These are phyloP conservation scores for Sugiyamaella xylanicola DNA, from an alignment of 1,139 yeast genomes.

Conservation along the genomic window DNA sequence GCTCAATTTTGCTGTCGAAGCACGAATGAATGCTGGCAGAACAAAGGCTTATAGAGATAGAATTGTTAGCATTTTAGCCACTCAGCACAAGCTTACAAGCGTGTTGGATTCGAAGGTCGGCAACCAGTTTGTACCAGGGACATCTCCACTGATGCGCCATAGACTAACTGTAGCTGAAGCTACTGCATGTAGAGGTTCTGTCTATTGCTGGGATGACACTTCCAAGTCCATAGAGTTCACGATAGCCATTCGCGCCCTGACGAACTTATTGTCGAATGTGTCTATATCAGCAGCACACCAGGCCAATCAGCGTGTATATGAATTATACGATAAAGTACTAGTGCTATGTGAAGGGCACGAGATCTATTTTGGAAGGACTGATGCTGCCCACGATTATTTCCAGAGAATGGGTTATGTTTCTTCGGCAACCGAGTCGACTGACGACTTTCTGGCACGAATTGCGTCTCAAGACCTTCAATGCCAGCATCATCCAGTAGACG, in stretches of 20 bases:
- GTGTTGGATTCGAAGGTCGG: constrained; percentile 58
- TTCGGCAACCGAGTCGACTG: constrained; percentile 64
- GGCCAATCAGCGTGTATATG: constrained; percentile 65
- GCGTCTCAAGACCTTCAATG: constrained; percentile 55
- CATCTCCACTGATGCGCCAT: constrained; percentile 63
- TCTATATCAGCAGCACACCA: constrained; percentile 61
- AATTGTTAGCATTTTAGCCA: constrained; percentile 53
- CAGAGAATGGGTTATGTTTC: constrained; percentile 61
- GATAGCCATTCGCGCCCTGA: constrained; percentile 59
- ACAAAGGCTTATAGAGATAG: constrained; percentile 51
- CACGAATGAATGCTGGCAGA: constrained; percentile 60
- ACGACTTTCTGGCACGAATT: constrained; percentile 68
- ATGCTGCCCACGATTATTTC: constrained; percentile 54
- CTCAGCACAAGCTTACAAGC: constrained; percentile 60
- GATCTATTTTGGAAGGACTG: constrained; percentile 58
- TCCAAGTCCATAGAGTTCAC: constrained; percentile 70
- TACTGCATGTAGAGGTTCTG: constrained; percentile 55
- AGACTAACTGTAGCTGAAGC: constrained; percentile 65
- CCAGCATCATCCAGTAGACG: neutral
- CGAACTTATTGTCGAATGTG: constrained; percentile 57
- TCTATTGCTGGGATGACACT: constrained; percentile 72
- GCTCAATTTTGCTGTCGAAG: constrained; percentile 57
- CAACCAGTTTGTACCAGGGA: constrained; percentile 60
- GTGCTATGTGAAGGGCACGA: constrained; percentile 60
- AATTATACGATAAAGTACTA: constrained; percentile 62